phyloP scores from a whole-genome alignment of 2,329 filamentous ascomycete genomes.

The Fusarium ramigenum region DNA sequence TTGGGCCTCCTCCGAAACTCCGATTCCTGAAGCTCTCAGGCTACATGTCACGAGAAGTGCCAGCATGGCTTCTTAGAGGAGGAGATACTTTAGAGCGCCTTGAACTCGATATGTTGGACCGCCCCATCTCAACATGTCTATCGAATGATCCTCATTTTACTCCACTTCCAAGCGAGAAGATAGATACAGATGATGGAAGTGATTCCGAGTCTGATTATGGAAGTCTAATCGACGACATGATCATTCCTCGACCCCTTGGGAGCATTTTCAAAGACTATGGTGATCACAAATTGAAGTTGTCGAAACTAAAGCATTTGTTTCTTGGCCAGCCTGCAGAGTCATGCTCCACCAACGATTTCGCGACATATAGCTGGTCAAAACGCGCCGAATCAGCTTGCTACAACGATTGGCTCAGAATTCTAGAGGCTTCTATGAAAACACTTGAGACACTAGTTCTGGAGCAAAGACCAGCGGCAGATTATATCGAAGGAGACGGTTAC shows the following conservation, averaged over 20 bases:
- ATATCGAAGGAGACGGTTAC: neutral
- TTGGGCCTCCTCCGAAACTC: neutral
- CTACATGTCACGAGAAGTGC: slow-evolving; percentile 6
- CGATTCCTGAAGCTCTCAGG: slow-evolving; percentile 21
- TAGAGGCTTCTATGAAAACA: neutral
- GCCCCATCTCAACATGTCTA: neutral
- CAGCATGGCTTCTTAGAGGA: slow-evolving; percentile 9
- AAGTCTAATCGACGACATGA: neutral
- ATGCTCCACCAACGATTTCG: rapidly evolving
- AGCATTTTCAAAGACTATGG: neutral
- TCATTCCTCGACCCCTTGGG: neutral
- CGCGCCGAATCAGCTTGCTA: slow-evolving; percentile 7
- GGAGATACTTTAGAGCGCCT: slow-evolving; percentile 11
- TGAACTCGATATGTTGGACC: slow-evolving; percentile 29
- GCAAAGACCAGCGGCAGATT: neutral
- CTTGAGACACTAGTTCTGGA: neutral
- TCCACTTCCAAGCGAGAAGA: slow-evolving; percentile 4
- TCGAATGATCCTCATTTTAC: rapidly evolving
- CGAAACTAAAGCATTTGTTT: neutral
- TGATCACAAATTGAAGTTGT: rapidly evolving
- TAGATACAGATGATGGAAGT: neutral
- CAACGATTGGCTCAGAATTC: neutral
- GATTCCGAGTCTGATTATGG: neutral
- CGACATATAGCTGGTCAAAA: neutral
- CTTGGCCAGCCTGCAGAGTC: neutral